Percentiles rank a stretch among this genome's conserved stretches.
Evolutionary conservation across 169 alveolate genomes (phyloP).

Genomic region (Plasmodium gonderi): DNA sequence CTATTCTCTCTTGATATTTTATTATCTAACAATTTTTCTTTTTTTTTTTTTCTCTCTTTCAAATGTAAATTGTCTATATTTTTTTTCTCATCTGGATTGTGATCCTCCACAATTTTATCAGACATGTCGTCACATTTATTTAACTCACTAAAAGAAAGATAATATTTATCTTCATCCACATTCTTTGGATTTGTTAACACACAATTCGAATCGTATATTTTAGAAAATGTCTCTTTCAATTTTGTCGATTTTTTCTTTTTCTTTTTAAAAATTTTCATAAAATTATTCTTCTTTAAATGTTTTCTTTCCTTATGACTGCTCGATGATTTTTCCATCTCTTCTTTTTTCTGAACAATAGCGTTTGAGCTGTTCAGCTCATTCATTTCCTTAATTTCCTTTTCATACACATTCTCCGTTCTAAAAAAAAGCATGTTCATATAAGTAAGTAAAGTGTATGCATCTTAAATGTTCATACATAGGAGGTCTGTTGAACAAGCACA

Average conservation of each 20-base stretch:
- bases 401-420: constrained; percentile 70
- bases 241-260: constrained; percentile 27
- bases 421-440: constrained; percentile 2
- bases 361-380: constrained; percentile 27
- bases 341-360: not conserved
- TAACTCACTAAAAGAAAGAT: constrained; percentile 59
- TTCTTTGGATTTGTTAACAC: constrained; percentile 23
- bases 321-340: not conserved
- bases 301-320: not conserved
- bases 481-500: not conserved
- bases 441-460: not conserved
- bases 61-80: not conserved
- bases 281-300: constrained; percentile 16
- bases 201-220: constrained; percentile 49
- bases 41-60: not conserved
- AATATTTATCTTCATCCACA: constrained; percentile 37
- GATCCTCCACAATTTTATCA: constrained; percentile 3
- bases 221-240: not conserved
- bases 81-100: not conserved
- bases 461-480: too few relatives aligned
- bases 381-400: constrained; percentile 55
- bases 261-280: constrained; percentile 54
- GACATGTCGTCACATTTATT: constrained; percentile 9
- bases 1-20: not conserved
- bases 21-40: not conserved